Base-by-base conservation (phyloP, 1,284 basidiomycete genomes). In the Amylostereum areolatum region DNA sequence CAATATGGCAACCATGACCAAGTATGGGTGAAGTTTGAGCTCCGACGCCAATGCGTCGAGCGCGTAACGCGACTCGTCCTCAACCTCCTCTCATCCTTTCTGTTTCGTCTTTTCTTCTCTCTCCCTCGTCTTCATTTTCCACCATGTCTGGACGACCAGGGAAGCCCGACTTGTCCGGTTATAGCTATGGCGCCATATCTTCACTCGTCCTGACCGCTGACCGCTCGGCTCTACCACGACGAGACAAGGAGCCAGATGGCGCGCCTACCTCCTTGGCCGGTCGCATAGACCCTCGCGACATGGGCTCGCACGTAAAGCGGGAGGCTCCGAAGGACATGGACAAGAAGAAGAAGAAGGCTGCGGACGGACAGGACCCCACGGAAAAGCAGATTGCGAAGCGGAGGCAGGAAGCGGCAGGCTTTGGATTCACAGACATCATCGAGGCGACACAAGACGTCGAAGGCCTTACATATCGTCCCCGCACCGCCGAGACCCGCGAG, bases 221-320 rank as follows among this genome's bases (percentile, higher is more conserved):
- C 70, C 75, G 84, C 49, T 85, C 85, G 52, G 78, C 75, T 3
- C 70, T 89, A 45, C 87, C 87, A 29, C 79, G 91, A 50, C 77
- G 91, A 54, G 89, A 92, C 77, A 88, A 88, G 68, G 97, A 99
- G 68, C 94, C 96, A 12, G 94, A 96, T 70, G 96, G 96, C 54
- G 92, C 93, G 35, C 91, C 94, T 12, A 97, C 96, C 49, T 86
- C 94, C 10, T 83, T 99, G 18, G 86, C 85, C 36, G 97, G 97
- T 31, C 83, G 90, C 37, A 97, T 99, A 57, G 86, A 93, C 73
- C 81, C 85, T 7, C 81, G 78, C 56, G 88, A 95, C 56, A 99
- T 99, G 97, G 96, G 96, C 43, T 92, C 92, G 41, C 83, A 93
- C 25, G 92, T 91, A 30, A 73, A 84, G 55, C 80, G 92, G 33